Evolutionary conservation across 495 filamentous ascomycete species (phyloP).

Genomic region (Xylaria nigripes): DNA sequence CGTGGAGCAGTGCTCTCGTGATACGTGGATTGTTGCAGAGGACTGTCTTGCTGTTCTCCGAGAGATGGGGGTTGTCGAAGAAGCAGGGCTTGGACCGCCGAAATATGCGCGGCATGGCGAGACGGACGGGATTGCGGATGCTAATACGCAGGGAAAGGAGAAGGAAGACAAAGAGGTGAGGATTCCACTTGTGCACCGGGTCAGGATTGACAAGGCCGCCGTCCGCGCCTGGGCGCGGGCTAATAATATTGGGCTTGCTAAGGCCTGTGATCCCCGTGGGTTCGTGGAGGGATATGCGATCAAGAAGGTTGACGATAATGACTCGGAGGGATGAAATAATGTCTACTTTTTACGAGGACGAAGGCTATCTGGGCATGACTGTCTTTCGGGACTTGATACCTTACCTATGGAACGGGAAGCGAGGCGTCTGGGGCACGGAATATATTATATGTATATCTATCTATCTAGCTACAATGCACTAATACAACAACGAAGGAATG

Average conservation of each 20-base stretch:
- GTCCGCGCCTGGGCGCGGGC: conserved; percentile 46
- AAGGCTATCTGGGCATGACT: no score
- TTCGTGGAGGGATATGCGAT: conserved; percentile 47
- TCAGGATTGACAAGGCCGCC: conserved; percentile 46
- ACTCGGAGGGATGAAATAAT: conserved; percentile 20
- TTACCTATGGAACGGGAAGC: not conserved
- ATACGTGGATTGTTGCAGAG: conserved; percentile 72
- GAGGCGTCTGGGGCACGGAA: not conserved
- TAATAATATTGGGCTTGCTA: conserved; percentile 38
- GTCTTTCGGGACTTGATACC: not conserved
- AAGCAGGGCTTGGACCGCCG: conserved; percentile 41
- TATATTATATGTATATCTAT: no score
- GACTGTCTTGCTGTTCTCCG: conserved; percentile 73
- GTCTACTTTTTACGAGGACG: no score
- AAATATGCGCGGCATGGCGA: conserved; percentile 18
- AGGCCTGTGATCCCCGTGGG: conserved; percentile 47
- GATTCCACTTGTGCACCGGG: conserved; percentile 30
- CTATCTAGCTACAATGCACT: no score
- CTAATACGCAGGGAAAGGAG: conserved; percentile 6
- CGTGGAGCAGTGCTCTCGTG: conserved; percentile 37
- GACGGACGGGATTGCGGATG: conserved; percentile 13
- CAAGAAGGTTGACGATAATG: conserved; percentile 17
- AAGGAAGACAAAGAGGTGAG: conserved; percentile 18
- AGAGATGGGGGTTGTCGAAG: conserved; percentile 66
- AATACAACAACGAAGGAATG: no score